Evolutionary conservation across 2,329 filamentous ascomycete species (phyloP), one percentile per base, ranked within the genome.

Genomic region (Phyllosticta citribraziliensis): DNA sequence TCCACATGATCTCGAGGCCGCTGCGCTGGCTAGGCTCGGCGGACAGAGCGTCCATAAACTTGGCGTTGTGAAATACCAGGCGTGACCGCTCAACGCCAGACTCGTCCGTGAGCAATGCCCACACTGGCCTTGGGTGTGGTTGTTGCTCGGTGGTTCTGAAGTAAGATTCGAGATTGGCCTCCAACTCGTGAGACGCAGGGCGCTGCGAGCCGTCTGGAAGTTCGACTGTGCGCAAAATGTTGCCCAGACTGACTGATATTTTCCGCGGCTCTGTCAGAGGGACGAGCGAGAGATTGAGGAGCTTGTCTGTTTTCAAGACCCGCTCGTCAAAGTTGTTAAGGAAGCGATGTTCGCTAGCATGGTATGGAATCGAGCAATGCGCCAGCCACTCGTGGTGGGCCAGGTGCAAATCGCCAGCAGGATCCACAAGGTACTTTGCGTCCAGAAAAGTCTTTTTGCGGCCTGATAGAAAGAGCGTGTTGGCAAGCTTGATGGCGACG

Each of bases 391-490:
- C 33, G 33, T 40, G 33, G 2, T 17, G 33, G 33, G 14, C 33
- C 11, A 17, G 11, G 14, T 40, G 14, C 11, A 40, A 17, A 40
- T 40, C 33, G 12, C 33, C 33, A 17, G 33, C 1, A 14, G 33
- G 33, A 14, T 40, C 33, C 10, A 40, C 33, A 12, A 17, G 5
- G 5, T 40, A 40, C 11, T 2, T 40, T 5, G 11, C 33, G 2
- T 64, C 52, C 17, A 63, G 67, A 67, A 73, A 68, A 20, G 69
- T 70, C 22, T 63, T 67, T 35, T 66, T 67, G 25, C 76, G 78
- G 54, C 85, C 87, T 63, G 86, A 93, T 50, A 85, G 82, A 69
- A 94, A 94, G 6, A 91, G 76, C 0, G 90, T 95, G 68, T 91
- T 89, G 51, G 89, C 86, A 25, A 94, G 75, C 1, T 89, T 89